These are phyloP conservation scores for Trichophyton schoenleinii DNA, from an alignment of 2,329 filamentous ascomycete genomes.

Conservation along the genomic window DNA sequence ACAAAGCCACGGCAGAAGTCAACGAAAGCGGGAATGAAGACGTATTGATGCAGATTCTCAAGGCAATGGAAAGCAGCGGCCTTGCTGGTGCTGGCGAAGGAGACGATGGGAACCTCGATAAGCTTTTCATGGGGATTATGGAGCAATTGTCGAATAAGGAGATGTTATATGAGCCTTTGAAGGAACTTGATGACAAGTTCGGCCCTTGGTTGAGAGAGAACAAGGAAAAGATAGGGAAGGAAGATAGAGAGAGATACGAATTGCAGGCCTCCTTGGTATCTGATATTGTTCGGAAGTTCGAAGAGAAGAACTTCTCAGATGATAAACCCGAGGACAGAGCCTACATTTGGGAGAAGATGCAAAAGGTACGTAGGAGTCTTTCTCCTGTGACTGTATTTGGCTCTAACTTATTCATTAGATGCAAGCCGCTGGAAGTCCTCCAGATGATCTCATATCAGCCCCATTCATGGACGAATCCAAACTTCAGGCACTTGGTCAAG, in stretches of 20 bases:
- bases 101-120: constrained; percentile 74
- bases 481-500: constrained; percentile 53
- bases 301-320: constrained; percentile 69
- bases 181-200: constrained; percentile 87
- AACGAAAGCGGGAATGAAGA: constrained; percentile 58
- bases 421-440: constrained; percentile 88
- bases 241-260: constrained; percentile 68
- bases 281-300: constrained; percentile 83
- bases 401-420: constrained; percentile 48
- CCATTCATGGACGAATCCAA: constrained; percentile 60
- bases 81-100: constrained; percentile 24
- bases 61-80: constrained; percentile 61
- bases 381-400: background rate
- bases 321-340: constrained; percentile 68
- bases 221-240: constrained; percentile 45
- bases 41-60: constrained; percentile 81
- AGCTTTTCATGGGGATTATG: constrained; percentile 97
- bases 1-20: constrained; percentile 67
- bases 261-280: constrained; percentile 66
- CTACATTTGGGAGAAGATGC: constrained; percentile 95
- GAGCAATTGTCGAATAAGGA: constrained; percentile 97
- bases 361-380: constrained; percentile 54
- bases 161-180: constrained; percentile 97
- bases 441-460: constrained; percentile 62
- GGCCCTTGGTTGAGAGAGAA: constrained; percentile 80